Base-by-base conservation (phyloP, 2,329 filamentous ascomycete genomes). In the Dothiorella sarmentorum region DNA sequence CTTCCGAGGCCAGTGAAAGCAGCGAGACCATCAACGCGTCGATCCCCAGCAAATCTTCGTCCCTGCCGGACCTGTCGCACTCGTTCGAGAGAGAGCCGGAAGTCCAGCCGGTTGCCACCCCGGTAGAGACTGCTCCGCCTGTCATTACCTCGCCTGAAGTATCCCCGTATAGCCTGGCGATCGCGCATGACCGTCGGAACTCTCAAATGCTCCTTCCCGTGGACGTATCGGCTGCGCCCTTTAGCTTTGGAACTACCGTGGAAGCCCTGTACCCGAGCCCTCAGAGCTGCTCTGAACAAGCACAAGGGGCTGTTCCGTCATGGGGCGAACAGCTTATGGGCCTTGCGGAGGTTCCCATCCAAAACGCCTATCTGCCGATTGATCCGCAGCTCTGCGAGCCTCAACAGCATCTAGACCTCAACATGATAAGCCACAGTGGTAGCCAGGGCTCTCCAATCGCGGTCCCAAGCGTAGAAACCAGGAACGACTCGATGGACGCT, bases 181-280 rank as follows among this genome's bases (percentile, higher is more conserved):
- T 53, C 7, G 37, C 33, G 5, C 33, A 53, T 9, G 49, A 18
- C 22, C 49, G 49, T 4, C 49, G 35, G 4, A 40, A 20, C 24
- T 53, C 49, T 15, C 45, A 49, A 13, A 40, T 53, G 24, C n/a
- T 53, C 10, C 15, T 53, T 29, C 33, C 49, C 10, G 13, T 35
- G 5, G 49, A 53, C 24, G 35, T 53, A 4, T n/a, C 37, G n/a
- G 29, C 49, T 10, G 33, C 49, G 4, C 20, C 33, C 9, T 53
- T 53, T 15, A 35, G 33, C 22, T 53, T 53, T 40, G 55, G 55
- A 6, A 38, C 31, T 20, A 20, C 55, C 26, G 55, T 47, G 2
- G 55, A 58, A 13, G 24, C 35, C 13, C 55, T 58, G 13, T 58
- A 58, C 11, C 55, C 55, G 3, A 58, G 55, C 37, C 55, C 55